These are phyloP conservation scores for Striga asiatica DNA, from an alignment of 257 asterid genomes.

Conservation along the genomic window DNA sequence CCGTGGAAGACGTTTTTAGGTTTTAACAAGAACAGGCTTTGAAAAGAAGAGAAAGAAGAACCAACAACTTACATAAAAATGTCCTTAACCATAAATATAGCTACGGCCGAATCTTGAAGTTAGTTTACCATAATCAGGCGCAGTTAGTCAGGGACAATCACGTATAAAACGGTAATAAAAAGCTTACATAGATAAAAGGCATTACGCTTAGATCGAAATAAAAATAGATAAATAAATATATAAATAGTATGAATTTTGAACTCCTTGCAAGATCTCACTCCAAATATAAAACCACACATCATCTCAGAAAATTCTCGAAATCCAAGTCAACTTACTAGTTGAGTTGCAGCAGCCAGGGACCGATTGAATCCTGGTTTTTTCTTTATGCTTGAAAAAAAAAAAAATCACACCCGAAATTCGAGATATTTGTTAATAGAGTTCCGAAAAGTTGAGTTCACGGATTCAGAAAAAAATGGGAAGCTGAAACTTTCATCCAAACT, in stretches of 20 bases:
- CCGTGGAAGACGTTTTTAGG: background rate
- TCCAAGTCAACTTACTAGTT: conserved; percentile 20
- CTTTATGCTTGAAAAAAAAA: background rate
- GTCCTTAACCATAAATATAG: too few relatives aligned
- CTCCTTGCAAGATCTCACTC: conserved; percentile 24
- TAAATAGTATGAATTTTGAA: background rate
- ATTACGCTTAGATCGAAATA: background rate
- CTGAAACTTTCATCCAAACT: conserved; percentile 10
- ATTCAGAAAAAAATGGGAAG: conserved; percentile 15
- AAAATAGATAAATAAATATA: background rate
- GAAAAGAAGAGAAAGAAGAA: background rate
- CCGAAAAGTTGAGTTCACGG: conserved; percentile 19
- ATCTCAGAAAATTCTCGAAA: conserved; percentile 7
- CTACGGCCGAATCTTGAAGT: too few relatives aligned
- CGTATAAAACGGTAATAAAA: too few relatives aligned
- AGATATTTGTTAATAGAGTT: background rate
- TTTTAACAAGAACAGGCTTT: background rate
- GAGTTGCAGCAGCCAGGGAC: conserved; percentile 15
- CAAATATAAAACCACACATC: background rate
- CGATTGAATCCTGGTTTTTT: conserved; percentile 5
- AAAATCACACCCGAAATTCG: conserved; percentile 4
- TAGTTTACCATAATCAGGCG: too few relatives aligned
- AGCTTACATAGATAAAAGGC: too few relatives aligned
- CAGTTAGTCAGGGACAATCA: too few relatives aligned
- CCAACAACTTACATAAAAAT: too few relatives aligned